Evolutionary conservation across 2,329 filamentous ascomycete species (phyloP), one percentile per base, ranked within the genome.

Genomic region (Pseudogymnoascus sp.): DNA sequence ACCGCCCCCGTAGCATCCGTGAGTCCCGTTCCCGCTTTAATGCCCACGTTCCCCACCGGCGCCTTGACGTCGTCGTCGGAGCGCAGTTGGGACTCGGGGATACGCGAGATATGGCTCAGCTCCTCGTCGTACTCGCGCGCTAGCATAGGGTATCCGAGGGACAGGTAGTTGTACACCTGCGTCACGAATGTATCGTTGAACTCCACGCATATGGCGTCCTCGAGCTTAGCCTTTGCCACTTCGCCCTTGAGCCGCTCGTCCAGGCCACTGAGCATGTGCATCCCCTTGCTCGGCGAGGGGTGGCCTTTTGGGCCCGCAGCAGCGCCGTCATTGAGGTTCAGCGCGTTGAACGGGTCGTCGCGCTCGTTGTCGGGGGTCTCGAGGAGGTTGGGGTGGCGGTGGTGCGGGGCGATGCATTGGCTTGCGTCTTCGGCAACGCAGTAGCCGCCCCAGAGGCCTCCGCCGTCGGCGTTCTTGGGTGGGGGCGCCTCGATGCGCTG

Each of bases 141-240:
- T 69, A 92, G 85, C 35, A 90, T 87, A 2, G 93, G 92, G 73
- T 97, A 97, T 4, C 93, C 93, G 4, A 97, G 82, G 0, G 91
- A 96, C 13, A 97, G 81, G 74, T 97, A 97, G 74, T 97, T 97
- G 80, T 95, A 97, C 6, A 97, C 92, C 74, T 97, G 93, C 0
- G 92, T 96, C 62, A 97, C 85, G 72, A 97, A 96, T 3, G 80
- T 80, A 72, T 96, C 90, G 64, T 87, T 80, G 69, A 94, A 96
- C 73, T 96, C 92, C 33, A 76, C 72, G 29, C 80, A 75, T 42
- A 85, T 79, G 9, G 63, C 65, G 25, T 69, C 68, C 48, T 72
- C 67, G 2, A 60, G 55, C 60, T 72, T 72, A 1, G 65, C 61
- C 25, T 62, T 69, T 1, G 62, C 62, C 27, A 67, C 64, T 62